Evolutionary conservation across 1,139 yeast genomes (phyloP).

Genomic region (Yamadazyma sp.): DNA sequence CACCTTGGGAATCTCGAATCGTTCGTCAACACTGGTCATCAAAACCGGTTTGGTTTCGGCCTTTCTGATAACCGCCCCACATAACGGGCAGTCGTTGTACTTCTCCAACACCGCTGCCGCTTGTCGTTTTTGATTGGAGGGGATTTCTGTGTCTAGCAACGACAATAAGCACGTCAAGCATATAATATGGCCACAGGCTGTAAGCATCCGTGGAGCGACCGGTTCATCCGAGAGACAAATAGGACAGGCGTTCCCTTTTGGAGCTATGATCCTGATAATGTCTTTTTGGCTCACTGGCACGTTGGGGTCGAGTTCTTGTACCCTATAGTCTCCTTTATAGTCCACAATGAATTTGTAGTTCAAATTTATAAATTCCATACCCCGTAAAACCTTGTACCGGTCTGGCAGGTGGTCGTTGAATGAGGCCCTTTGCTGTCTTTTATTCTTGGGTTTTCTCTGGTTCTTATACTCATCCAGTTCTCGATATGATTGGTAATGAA

Average conservation of each 20-base stretch:
- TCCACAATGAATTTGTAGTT: constrained; percentile 83
- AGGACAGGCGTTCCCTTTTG: constrained; percentile 81
- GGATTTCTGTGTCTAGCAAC: constrained; percentile 60
- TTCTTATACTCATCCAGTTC: constrained; percentile 48
- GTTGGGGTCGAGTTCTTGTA: constrained; percentile 72
- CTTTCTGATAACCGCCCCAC: constrained; percentile 64
- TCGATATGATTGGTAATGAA: constrained; percentile 57
- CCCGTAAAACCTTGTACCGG: constrained; percentile 41
- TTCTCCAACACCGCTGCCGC: constrained; percentile 45
- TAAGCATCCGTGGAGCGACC: constrained; percentile 90
- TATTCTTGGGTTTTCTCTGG: constrained; percentile 16
- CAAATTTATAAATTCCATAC: constrained; percentile 78
- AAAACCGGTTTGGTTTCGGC: constrained; percentile 70
- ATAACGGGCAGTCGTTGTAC: constrained; percentile 81
- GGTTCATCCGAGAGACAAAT: constrained; percentile 84
- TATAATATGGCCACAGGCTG: constrained; percentile 86
- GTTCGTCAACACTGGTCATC: constrained; percentile 52
- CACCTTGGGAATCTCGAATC: constrained; percentile 59
- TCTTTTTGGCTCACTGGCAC: constrained; percentile 60
- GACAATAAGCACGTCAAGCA: constrained; percentile 81
- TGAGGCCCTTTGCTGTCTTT: constrained; percentile 11
- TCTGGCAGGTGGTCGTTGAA: constrained; percentile 13
- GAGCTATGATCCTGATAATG: constrained; percentile 70
- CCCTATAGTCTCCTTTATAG: constrained; percentile 50
- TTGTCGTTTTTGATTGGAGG: constrained; percentile 36